Percentiles rank a stretch among this genome's conserved stretches.
phyloP scores from a whole-genome alignment of 768 basidiomycete genomes.

The Tremella yokohamensis region DNA sequence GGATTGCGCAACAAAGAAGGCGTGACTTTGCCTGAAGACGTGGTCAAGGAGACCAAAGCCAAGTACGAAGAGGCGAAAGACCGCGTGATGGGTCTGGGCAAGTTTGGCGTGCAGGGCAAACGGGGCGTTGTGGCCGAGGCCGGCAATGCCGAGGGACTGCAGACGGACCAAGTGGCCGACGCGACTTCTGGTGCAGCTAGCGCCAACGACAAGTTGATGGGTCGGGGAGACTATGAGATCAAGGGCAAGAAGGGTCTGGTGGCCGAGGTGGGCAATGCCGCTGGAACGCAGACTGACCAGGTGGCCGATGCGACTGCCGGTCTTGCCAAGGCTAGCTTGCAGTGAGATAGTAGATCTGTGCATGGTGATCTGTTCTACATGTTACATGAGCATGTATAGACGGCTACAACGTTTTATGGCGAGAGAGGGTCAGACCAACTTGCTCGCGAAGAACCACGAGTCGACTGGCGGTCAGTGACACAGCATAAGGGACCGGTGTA shows the following conservation, averaged over 20 bases:
- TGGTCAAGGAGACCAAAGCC: constrained; percentile 70
- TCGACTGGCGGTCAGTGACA: constrained; percentile 24
- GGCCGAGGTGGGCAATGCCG: constrained; percentile 7
- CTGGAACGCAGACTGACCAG: constrained; percentile 20
- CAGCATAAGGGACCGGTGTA: too few relatives aligned
- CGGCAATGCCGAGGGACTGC: constrained; percentile 2
- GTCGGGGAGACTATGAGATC: constrained; percentile 11
- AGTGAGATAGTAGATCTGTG: background rate
- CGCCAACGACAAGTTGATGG: constrained; percentile 2
- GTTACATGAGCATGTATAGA: background rate
- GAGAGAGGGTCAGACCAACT: background rate
- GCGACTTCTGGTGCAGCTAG: constrained; percentile 5
- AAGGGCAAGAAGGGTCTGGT: constrained; percentile 2
- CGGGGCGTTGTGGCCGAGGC: constrained; percentile 4
- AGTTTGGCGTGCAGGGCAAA: constrained; percentile 23
- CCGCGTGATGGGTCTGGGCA: constrained; percentile 51
- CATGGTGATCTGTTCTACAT: background rate
- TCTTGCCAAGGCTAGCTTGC: background rate
- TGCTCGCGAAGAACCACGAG: constrained; percentile 41
- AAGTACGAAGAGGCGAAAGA: constrained; percentile 72
- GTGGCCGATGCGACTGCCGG: constrained; percentile 19
- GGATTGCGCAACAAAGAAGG: constrained; percentile 63
- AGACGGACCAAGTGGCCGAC: constrained; percentile 21
- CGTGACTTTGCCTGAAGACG: constrained; percentile 71
- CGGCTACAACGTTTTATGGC: background rate